These are phyloP conservation scores for Elongisporangium undulatum DNA, from an alignment of 352 stramenopile genomes.

Conservation along the genomic window DNA sequence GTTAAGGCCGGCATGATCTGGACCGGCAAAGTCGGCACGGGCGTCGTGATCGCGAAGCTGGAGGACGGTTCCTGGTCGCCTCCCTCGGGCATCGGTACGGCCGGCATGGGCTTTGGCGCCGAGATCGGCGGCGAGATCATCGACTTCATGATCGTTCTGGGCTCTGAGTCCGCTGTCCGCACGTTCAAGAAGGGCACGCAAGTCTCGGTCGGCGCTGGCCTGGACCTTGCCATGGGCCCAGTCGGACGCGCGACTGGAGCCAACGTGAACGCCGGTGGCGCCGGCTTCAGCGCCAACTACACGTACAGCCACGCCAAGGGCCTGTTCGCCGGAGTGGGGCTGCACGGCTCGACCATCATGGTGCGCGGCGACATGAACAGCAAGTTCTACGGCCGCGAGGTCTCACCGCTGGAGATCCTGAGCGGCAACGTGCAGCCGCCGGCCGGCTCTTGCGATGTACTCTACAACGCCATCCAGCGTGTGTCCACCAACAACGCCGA, in stretches of 20 bases:
- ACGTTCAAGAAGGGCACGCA: slow-evolving; percentile 86
- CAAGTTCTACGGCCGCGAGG: slow-evolving; percentile 80
- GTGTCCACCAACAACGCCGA: slow-evolving; percentile 20
- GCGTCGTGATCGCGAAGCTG: slow-evolving; percentile 75
- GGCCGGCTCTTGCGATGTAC: slow-evolving; percentile 49
- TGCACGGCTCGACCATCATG: slow-evolving; percentile 83
- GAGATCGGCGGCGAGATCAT: slow-evolving; percentile 85
- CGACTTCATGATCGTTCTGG: slow-evolving; percentile 88
- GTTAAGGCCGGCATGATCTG: slow-evolving; percentile 83
- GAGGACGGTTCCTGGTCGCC: slow-evolving; percentile 81
- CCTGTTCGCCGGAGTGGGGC: slow-evolving; percentile 66
- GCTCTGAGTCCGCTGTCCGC: slow-evolving; percentile 60
- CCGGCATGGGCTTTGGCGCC: slow-evolving; percentile 74
- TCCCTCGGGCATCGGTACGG: slow-evolving; percentile 78
- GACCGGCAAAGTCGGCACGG: slow-evolving; percentile 81
- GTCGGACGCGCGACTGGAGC: slow-evolving; percentile 63
- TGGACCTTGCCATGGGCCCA: slow-evolving; percentile 75
- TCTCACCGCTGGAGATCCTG: slow-evolving; percentile 78
- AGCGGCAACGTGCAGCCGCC: slow-evolving; percentile 68
- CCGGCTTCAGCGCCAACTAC: slow-evolving; percentile 79
- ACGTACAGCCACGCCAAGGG: slow-evolving; percentile 86
- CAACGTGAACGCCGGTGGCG: slow-evolving; percentile 74
- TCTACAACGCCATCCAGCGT: slow-evolving; percentile 67
- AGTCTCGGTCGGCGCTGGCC: slow-evolving; percentile 66
- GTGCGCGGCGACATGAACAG: slow-evolving; percentile 82